Conservation (phyloP, 2,329 filamentous ascomycete genomes). For the Zalaria obscura region DNA sequence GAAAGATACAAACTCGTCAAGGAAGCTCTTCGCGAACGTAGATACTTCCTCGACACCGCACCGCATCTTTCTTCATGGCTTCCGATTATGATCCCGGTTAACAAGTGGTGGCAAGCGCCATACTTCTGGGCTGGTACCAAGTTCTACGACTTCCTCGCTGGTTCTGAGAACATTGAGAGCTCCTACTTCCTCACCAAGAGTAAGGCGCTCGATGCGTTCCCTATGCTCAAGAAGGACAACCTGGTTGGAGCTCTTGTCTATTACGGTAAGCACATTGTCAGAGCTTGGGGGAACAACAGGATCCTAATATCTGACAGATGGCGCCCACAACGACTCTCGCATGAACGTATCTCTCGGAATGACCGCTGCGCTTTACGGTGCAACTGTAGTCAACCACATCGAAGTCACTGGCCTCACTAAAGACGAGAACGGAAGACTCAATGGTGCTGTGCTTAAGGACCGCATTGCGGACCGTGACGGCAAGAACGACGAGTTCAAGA, state of each 20-base stretch:
- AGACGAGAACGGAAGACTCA: slow-evolving; percentile 56
- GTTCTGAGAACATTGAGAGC: slow-evolving; percentile 74
- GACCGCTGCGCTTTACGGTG: slow-evolving; percentile 77
- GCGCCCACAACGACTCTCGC: slow-evolving; percentile 79
- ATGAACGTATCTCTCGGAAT: slow-evolving; percentile 86
- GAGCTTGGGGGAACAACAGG: neutral
- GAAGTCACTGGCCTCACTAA: slow-evolving; percentile 68
- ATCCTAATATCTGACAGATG: slow-evolving; percentile 37
- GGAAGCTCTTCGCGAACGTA: slow-evolving; percentile 68
- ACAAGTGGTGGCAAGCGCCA: slow-evolving; percentile 73
- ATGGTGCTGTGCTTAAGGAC: slow-evolving; percentile 61
- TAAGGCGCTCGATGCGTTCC: slow-evolving; percentile 75
- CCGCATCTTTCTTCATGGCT: slow-evolving; percentile 70
- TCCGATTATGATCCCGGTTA: slow-evolving; percentile 69
- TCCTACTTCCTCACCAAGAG: slow-evolving; percentile 80
- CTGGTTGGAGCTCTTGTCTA: slow-evolving; percentile 75
- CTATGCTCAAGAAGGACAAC: slow-evolving; percentile 71
- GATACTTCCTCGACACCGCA: slow-evolving; percentile 71
- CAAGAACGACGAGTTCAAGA: slow-evolving; percentile 47
- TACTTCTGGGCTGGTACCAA: slow-evolving; percentile 71
- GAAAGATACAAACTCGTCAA: slow-evolving; percentile 53
- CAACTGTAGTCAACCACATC: slow-evolving; percentile 69
- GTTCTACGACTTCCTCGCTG: slow-evolving; percentile 72
- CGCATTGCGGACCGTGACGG: slow-evolving; percentile 52
- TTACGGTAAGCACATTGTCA: slow-evolving; percentile 41